Percentiles rank a stretch among this genome's conserved stretches.
Evolutionary conservation across 1,284 basidiomycete species (phyloP).

Genomic region (Leccinum proliferum): DNA sequence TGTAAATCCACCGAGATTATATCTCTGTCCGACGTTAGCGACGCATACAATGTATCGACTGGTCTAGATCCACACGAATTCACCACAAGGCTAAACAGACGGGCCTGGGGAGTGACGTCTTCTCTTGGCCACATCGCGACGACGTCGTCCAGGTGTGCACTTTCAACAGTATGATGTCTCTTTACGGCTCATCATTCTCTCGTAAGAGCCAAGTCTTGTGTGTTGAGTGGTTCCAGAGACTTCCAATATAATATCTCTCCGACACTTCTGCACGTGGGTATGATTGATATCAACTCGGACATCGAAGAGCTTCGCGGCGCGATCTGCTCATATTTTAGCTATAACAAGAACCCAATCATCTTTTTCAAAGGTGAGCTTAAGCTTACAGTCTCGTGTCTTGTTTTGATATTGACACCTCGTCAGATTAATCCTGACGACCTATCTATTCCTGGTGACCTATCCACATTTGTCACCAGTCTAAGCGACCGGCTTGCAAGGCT

Average conservation of each 20-base stretch:
- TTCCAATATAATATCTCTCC: constrained; percentile 69
- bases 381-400: background rate
- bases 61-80: constrained; percentile 76
- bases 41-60: constrained; percentile 75
- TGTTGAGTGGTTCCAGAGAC: constrained; percentile 67
- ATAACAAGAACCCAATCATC: constrained; percentile 64
- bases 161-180: background rate
- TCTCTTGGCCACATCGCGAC: constrained; percentile 64
- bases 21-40: constrained; percentile 74
- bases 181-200: constrained; percentile 1
- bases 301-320: constrained; percentile 76
- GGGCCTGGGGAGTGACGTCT: constrained; percentile 49
- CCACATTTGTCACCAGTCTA: constrained; percentile 41
- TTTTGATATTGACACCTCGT: constrained; percentile 11
- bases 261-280: constrained; percentile 75
- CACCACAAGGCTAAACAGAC: constrained; percentile 68
- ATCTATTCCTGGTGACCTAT: constrained; percentile 36
- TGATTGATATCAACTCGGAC: constrained; percentile 68
- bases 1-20: constrained; percentile 80
- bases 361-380: constrained; percentile 59
- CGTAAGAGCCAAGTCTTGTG: constrained; percentile 49
- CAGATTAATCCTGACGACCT: constrained; percentile 72
- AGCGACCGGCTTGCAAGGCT: constrained; percentile 67
- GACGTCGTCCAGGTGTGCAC: constrained; percentile 63
- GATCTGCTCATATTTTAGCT: constrained; percentile 73